Conservation (phyloP, 352 stramenopile species). For the Phytophthora idaei region DNA sequence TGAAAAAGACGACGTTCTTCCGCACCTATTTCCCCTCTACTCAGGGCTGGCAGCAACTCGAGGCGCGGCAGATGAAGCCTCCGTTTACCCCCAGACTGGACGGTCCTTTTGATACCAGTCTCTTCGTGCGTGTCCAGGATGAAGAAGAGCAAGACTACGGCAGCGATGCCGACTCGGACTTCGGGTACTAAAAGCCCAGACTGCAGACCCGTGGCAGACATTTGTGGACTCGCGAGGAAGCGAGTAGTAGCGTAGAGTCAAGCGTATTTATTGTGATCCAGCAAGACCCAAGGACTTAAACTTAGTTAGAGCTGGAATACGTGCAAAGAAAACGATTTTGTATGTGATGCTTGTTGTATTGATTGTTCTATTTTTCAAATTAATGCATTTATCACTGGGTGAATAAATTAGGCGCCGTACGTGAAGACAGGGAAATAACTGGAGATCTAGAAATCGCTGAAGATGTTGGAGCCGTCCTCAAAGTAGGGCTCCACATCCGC, state of each 20-base stretch:
- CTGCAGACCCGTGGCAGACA: conserved; percentile 29
- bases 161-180: conserved; percentile 51
- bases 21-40: conserved; percentile 46
- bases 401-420: conserved; percentile 23
- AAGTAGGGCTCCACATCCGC: conserved; percentile 62
- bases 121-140: conserved; percentile 56
- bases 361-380: conserved; percentile 20
- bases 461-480: conserved; percentile 73
- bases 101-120: conserved; percentile 65
- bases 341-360: conserved; percentile 8
- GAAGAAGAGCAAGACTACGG: conserved; percentile 46
- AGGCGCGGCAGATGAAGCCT: conserved; percentile 38
- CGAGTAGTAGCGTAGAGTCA: conserved; percentile 32
- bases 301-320: conserved; percentile 14
- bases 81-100: conserved; percentile 70
- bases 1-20: conserved; percentile 59
- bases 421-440: conserved; percentile 12
- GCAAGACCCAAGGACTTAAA: conserved; percentile 3
- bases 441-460: conserved; percentile 50
- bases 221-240: conserved; percentile 22
- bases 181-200: conserved; percentile 40
- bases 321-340: background rate
- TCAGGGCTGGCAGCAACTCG: conserved; percentile 54
- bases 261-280: conserved; percentile 37
- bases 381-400: conserved; percentile 18